These are phyloP conservation scores for Pelargonium australe DNA, from an alignment of 441 rosid species.

Conservation along the genomic window DNA sequence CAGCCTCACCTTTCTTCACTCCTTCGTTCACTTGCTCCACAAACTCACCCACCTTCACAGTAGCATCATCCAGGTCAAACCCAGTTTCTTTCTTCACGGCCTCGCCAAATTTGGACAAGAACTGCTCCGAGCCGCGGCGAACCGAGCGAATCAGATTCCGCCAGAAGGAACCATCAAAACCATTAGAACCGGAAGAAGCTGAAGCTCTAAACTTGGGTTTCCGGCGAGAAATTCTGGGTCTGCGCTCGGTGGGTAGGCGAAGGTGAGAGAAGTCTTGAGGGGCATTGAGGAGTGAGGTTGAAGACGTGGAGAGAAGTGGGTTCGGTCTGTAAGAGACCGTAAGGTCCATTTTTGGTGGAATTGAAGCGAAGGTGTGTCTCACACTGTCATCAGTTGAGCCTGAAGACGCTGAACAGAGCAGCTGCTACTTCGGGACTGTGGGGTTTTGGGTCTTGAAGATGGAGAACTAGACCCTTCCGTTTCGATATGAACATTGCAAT, in stretches of 20 bases:
- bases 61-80: conserved; percentile 45
- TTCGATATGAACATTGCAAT: no score
- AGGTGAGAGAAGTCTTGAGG: conserved; percentile 22
- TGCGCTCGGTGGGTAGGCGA: conserved; percentile 18
- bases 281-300: conserved; percentile 20
- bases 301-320: conserved; percentile 35
- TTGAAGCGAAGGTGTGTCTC: conserved; percentile 3
- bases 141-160: conserved; percentile 36
- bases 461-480: no score
- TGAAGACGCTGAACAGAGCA: no score
- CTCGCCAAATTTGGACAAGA: conserved; percentile 52
- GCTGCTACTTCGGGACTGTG: no score
- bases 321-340: conserved; percentile 30
- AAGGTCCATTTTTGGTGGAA: conserved; percentile 29
- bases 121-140: conserved; percentile 45
- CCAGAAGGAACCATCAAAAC: conserved; percentile 62
- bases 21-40: conserved; percentile 33
- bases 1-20: conserved; percentile 33
- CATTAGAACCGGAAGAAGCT: conserved; percentile 40
- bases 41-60: conserved; percentile 39
- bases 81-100: conserved; percentile 65
- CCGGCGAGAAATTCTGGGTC: conserved; percentile 25
- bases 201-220: conserved; percentile 32
- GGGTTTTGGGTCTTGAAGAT: no score
- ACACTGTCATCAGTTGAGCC: no score